Evolutionary conservation across 345 rosid genomes (phyloP).

Genomic region (Eucalyptus cloeziana): DNA sequence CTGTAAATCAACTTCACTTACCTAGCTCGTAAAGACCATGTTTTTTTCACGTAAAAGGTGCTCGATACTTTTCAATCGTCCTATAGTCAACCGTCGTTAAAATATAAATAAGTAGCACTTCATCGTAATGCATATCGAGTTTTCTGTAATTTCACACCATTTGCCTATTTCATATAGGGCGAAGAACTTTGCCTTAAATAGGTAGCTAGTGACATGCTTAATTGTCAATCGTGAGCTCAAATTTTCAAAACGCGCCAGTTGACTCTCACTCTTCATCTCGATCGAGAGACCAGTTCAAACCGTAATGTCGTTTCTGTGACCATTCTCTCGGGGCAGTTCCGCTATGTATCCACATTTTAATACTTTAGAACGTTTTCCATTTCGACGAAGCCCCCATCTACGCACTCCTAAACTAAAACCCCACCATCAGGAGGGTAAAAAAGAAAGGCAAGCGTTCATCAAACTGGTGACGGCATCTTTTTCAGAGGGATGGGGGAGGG

Average conservation of each 20-base stretch:
- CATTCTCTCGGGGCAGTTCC: accelerated
- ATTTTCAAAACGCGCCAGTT: background rate
- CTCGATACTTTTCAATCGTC: accelerated
- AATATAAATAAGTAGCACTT: background rate
- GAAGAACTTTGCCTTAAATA: background rate
- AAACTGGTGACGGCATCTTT: background rate
- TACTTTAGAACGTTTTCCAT: accelerated
- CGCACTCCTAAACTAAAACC: background rate
- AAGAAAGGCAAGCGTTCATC: background rate
- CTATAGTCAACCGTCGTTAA: background rate
- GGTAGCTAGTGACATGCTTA: background rate
- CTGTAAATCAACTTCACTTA: background rate
- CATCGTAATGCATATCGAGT: background rate
- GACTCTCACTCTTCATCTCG: accelerated
- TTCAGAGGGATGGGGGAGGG: background rate
- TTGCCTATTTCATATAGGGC: background rate
- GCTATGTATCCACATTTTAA: accelerated
- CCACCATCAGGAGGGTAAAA: background rate
- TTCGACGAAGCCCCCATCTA: background rate
- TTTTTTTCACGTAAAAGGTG: accelerated
- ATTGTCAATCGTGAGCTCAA: background rate
- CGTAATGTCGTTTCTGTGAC: accelerated
- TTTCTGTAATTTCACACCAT: background rate
- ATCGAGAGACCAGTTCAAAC: background rate
- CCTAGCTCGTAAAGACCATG: background rate